Base-by-base conservation (phyloP, 306 rosid species). In the Alnus glutinosa region DNA sequence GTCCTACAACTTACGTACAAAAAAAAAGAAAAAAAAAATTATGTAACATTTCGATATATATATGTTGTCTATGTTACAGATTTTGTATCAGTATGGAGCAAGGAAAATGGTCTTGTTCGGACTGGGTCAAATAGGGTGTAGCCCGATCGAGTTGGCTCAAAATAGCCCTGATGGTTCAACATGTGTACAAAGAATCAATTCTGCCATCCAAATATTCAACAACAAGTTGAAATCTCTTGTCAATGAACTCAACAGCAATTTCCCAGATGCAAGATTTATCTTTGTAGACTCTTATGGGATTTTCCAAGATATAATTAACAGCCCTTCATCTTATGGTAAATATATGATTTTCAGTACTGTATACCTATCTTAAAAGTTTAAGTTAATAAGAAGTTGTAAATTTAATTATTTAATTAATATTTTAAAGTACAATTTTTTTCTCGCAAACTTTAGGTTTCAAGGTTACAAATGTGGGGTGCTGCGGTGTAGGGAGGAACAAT, bases 401-500 rank as follows among this genome's bases (percentile, higher is more conserved):
- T 34, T 23, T 1, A 47, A 9, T 47, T 2, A 10, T 36, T 39
- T 39, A 39, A 39, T 39, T 4, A 39, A 39, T 39, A 39, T 39
- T 39, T 39, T 23, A 23, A 23, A 0, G 28, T 23, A 23, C 28
- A 23, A 23, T 23, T 23, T 42, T 77, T 34, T 8, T 1, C 64
- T 58, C 13, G 44, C 77, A 14, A 57, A 37, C 77, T 76, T 44
- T 92, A 94, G 98, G 98, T 4, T 89, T 94, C 44, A 88, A 76
- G 28, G 89, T 83, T 4, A 81, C 82, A 54, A 89, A 94, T 75
- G 86, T 89, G 5, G 98, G 97, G 36, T 95, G 99, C 51, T 95
- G 98, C 52, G 99, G 99, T 9, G 90, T 95, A 12, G 99, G 99
- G 54, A 91, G 97, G 85, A 95, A 91, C 92, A 95, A 90, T 76